These are phyloP conservation scores for Pterula multifida DNA, from an alignment of 1,284 basidiomycete species.

Conservation along the genomic window DNA sequence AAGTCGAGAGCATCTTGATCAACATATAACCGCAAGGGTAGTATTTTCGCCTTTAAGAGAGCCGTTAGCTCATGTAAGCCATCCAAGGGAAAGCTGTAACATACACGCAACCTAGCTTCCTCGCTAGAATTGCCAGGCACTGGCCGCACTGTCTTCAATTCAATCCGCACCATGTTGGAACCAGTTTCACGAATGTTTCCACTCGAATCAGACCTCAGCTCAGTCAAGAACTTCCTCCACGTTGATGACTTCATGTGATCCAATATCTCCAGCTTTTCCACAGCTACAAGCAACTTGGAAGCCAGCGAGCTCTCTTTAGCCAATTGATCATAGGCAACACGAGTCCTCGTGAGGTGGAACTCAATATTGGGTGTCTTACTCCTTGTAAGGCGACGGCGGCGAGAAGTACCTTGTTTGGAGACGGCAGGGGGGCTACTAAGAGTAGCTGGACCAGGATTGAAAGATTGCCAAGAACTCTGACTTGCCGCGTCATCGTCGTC, in stretches of 20 bases:
- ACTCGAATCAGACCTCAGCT: constrained; percentile 67
- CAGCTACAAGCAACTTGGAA: constrained; percentile 53
- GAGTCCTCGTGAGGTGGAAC: constrained; percentile 59
- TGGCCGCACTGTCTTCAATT: constrained; percentile 66
- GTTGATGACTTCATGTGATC: constrained; percentile 98
- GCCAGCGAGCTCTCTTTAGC: constrained; percentile 42
- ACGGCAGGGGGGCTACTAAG: constrained; percentile 29
- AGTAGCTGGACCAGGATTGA: constrained; percentile 29
- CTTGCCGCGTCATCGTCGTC: constrained; percentile 59
- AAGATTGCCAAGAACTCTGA: constrained; percentile 81
- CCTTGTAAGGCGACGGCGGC: constrained; percentile 37
- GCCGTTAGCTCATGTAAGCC: constrained; percentile 1
- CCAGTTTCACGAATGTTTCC: constrained; percentile 83
- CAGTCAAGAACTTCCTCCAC: constrained; percentile 94
- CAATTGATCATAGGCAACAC: constrained; percentile 60
- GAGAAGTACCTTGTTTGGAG: constrained; percentile 23
- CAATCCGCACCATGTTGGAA: constrained; percentile 87
- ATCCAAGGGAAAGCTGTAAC: constrained; percentile 14
- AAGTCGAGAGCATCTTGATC: constrained; percentile 99
- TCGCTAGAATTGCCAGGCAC: constrained; percentile 53
- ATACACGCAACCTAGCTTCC: constrained; percentile 75
- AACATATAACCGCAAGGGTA: constrained; percentile 86
- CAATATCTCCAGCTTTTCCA: constrained; percentile 76
- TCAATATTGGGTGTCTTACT: constrained; percentile 78
- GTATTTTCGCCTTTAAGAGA: constrained; percentile 62